Evolutionary conservation across 1,284 basidiomycete genomes (phyloP), one percentile per base, ranked within the genome.

Genomic region (Thelephora terrestris): DNA sequence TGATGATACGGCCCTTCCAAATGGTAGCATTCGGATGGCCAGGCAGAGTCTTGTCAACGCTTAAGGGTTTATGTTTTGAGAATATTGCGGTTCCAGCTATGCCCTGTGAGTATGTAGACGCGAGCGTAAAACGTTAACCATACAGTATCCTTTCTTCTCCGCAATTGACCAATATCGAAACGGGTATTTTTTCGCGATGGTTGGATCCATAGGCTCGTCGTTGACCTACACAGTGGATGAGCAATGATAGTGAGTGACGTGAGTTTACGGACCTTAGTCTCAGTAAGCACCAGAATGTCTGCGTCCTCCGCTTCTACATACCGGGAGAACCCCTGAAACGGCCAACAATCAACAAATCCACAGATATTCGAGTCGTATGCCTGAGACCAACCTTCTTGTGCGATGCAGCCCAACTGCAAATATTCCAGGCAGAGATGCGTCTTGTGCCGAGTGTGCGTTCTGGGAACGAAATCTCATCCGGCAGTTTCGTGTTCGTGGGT

Each of bases 291-390:
- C 27, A 91, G 67, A 20, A 92, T 71, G 60, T 92, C 88, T 0
- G 88, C 78, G 58, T 91, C 79, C 58, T 92, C 88, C 2, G 88
- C 87, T 56, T 86, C 80, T 23, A 91, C 69, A 58, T 92, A 92
- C 55, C 70, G 63, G 56, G 78, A 81, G 66, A 91, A 89, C 0
- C 89, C 88, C 85, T 90, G 55, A 6, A 27, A 1, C 27, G 39
- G n/a, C 14, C n/a, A 9, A n/a, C 10, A 16, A 42, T 18, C 39
- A 18, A 23, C 5, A 9, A 14, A 27, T 50, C 27, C 17, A 12
- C 17, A 24, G 23, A 9, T n/a, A 36, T 12, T 21, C 21, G 47
- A 20, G 12, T 14, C 4, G 7, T 14, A 12, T 12, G 35, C 12
- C 2, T 18, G 39, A 23, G 37, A 40, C 51, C 44, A 43, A 82